Evolutionary conservation across 495 filamentous ascomycete species (phyloP).

Genomic region (Penicillium odoratum): DNA sequence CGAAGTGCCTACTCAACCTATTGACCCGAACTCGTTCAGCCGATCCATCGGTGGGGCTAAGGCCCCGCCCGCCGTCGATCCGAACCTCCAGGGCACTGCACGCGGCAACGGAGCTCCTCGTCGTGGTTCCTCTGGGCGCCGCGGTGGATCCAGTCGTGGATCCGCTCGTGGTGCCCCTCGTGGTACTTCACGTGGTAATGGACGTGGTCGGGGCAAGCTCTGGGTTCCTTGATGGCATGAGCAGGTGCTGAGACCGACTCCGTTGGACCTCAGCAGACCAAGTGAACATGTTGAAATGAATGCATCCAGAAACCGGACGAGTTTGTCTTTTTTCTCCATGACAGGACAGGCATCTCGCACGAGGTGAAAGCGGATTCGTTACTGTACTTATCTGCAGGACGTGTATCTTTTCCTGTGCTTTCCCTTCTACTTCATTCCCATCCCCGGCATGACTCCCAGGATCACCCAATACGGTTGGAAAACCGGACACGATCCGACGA

Average conservation of each 20-base stretch:
- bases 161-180: conserved; percentile 15
- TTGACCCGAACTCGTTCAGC: conserved; percentile 58
- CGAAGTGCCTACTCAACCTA: conserved; percentile 51
- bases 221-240: conserved; percentile 52
- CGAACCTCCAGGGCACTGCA: conserved; percentile 38
- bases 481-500: conserved; percentile 25
- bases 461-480: conserved; percentile 11
- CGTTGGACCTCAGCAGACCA: conserved; percentile 23
- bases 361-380: conserved; percentile 2
- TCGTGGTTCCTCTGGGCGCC: conserved; percentile 32
- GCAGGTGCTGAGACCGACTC: conserved; percentile 21
- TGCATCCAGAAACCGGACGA: conserved; percentile 22
- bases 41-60: conserved; percentile 39
- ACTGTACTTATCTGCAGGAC: conserved; percentile 18
- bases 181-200: conserved; percentile 34
- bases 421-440: conserved; percentile 6
- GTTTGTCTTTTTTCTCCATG: conserved; percentile 23
- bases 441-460: conserved; percentile 16
- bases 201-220: conserved; percentile 51
- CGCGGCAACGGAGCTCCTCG: conserved; percentile 41
- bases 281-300: conserved; percentile 19
- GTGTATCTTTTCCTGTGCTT: conserved; percentile 15
- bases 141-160: conserved; percentile 26
- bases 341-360: conserved; percentile 17
- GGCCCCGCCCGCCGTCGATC: conserved; percentile 33